phyloP scores from a whole-genome alignment of 305 asterid species.

The Andrographis paniculata region DNA sequence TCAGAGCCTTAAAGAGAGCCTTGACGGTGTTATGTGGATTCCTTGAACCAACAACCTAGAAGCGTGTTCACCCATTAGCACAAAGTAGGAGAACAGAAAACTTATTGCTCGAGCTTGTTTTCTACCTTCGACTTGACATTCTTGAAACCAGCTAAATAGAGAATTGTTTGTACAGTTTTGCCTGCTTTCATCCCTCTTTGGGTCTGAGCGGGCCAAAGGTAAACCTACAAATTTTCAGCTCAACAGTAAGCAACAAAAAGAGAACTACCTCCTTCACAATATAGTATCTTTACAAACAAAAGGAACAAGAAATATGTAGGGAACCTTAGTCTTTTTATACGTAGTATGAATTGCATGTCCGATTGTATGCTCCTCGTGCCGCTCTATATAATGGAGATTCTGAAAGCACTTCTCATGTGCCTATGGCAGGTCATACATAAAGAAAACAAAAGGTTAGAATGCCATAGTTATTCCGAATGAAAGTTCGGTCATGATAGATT shows the following conservation, averaged over 20 bases:
- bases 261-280: background rate
- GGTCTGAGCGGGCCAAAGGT: conserved; percentile 91
- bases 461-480: too few relatives aligned
- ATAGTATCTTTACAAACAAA: conserved; percentile 1
- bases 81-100: background rate
- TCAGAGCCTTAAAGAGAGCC: conserved; percentile 85
- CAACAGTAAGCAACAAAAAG: background rate
- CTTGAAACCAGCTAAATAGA: conserved; percentile 83
- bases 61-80: conserved; percentile 15
- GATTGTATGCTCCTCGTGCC: conserved; percentile 87
- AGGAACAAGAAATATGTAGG: conserved; percentile 14
- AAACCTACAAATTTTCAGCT: conserved; percentile 38
- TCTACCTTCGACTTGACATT: conserved; percentile 88
- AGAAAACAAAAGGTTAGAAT: too few relatives aligned
- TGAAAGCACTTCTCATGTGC: conserved; percentile 91
- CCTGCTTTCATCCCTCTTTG: conserved; percentile 89
- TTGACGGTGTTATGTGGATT: conserved; percentile 90
- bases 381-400: conserved; percentile 81
- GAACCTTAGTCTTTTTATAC: conserved; percentile 87
- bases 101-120: background rate
- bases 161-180: conserved; percentile 67
- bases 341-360: conserved; percentile 88
- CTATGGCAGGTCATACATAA: conserved; percentile 34
- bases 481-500: too few relatives aligned
- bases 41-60: conserved; percentile 87